Percentiles rank a stretch among this genome's conserved stretches.
These are phyloP conservation scores for Termitomyces heimii DNA, from an alignment of 768 basidiomycete genomes.

Conservation along the genomic window DNA sequence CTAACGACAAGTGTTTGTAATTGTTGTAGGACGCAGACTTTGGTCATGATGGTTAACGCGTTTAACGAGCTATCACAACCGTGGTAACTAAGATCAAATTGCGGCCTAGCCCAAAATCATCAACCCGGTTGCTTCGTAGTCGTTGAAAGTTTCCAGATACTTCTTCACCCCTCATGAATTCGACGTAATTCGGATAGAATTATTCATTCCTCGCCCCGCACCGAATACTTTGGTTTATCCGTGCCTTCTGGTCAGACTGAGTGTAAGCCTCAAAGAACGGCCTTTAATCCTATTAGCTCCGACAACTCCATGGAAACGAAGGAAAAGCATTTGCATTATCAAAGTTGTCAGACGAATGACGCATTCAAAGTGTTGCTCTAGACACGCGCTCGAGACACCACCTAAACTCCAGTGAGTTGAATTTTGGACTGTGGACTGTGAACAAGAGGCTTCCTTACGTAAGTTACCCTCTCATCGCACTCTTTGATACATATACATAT, in stretches of 20 bases:
- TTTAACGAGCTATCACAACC: not conserved
- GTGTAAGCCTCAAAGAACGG: not conserved
- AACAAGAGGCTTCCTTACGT: not conserved
- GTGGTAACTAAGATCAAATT: not conserved
- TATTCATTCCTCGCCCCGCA: slow-evolving; percentile 1
- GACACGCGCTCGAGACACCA: not conserved
- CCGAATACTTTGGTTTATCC: slow-evolving; percentile 17
- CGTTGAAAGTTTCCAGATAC: not conserved
- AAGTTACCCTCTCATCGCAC: slow-evolving; percentile 10
- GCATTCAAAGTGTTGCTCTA: not conserved
- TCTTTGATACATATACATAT: not conserved
- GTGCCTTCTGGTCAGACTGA: slow-evolving; percentile 2
- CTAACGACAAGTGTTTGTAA: not conserved
- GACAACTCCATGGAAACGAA: slow-evolving; percentile 7
- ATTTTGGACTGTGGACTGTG: not conserved
- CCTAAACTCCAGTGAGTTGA: not conserved
- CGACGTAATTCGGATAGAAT: slow-evolving; percentile 10
- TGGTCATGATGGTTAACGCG: not conserved
- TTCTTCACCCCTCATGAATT: not conserved
- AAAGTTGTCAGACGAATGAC: not conserved
- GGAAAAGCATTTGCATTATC: not conserved
- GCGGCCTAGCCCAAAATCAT: slow-evolving; percentile 2
- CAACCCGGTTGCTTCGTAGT: slow-evolving; percentile 3
- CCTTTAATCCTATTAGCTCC: not conserved
- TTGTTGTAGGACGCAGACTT: not conserved